Evolutionary conservation across 164 flowering plant genomes (phyloP).

Genomic region (Magnolia kwangsiensis): DNA sequence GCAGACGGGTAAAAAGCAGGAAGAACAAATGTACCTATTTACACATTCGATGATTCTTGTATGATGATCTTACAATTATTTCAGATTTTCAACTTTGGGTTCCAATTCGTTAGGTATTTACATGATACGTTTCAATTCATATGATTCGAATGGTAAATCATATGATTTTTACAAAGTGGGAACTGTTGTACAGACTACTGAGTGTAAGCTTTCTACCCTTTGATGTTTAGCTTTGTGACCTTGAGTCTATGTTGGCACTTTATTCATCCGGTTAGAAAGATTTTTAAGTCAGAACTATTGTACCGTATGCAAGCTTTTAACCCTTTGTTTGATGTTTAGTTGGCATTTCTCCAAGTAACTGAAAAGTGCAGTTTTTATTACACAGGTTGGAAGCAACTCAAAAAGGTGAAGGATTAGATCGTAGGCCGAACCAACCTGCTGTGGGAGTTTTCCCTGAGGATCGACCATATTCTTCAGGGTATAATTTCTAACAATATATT

Average conservation of each 20-base stretch:
- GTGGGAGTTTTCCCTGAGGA: background rate
- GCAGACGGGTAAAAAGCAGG: no score
- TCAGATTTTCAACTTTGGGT: no score
- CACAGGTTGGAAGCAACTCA: background rate
- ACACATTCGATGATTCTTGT: no score
- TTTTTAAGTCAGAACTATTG: background rate
- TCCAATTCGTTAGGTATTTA: no score
- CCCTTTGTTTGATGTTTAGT: background rate
- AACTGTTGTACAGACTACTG: background rate
- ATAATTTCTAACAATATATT: background rate
- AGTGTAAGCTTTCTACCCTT: background rate
- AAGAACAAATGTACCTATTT: no score
- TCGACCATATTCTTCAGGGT: constrained; percentile 6
- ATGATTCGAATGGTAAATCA: background rate
- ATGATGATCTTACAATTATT: no score
- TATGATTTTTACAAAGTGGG: background rate
- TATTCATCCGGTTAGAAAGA: background rate
- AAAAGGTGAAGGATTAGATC: background rate
- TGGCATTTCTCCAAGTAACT: background rate
- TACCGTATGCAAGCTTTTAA: background rate
- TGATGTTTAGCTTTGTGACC: background rate
- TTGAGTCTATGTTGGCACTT: background rate
- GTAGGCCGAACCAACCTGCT: background rate
- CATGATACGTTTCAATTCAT: no score
- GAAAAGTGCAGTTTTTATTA: background rate